A percentile compares a stretch with the other conserved stretches of the same genome.
These are phyloP conservation scores for Monoraphidium neglectum DNA, from an alignment of 139 green algal species.

Conservation along the genomic window DNA sequence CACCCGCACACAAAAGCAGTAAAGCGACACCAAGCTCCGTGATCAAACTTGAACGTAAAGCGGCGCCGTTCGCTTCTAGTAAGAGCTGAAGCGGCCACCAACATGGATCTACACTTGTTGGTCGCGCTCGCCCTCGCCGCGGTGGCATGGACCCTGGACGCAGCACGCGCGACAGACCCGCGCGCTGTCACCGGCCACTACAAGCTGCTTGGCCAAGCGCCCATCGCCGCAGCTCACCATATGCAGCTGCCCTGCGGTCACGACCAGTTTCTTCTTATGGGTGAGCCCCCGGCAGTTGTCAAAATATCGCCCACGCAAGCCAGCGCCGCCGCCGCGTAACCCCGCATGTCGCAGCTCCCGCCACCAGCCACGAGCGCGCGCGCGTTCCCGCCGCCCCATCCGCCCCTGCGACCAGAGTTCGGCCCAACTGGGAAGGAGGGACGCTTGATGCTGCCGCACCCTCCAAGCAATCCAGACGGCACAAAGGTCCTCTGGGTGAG, in stretches of 20 bases:
- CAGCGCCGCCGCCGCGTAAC: neutral
- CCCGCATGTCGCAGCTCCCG: neutral
- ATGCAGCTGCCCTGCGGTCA: slow-evolving; percentile 14
- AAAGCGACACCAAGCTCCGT: too few species aligned
- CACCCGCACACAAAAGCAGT: too few species aligned
- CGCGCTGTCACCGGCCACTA: neutral
- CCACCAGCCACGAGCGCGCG: neutral
- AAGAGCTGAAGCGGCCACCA: too few species aligned
- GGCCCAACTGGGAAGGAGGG: slow-evolving; percentile 23
- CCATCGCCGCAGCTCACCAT: slow-evolving; percentile 11
- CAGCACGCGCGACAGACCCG: too few species aligned
- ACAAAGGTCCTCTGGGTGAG: slow-evolving; percentile 5
- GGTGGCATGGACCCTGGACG: neutral
- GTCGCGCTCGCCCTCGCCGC: neutral
- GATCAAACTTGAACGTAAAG: too few species aligned
- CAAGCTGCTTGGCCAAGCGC: slow-evolving; percentile 2
- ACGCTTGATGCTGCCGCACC: slow-evolving; percentile 14
- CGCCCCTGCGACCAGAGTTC: slow-evolving; percentile 7
- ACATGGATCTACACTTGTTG: too few species aligned
- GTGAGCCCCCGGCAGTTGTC: neutral
- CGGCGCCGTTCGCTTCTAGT: too few species aligned
- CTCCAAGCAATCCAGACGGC: slow-evolving; percentile 1
- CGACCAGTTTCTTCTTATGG: neutral
- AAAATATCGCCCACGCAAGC: neutral
- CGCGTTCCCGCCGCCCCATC: neutral